These are phyloP conservation scores for Rhodotorula glutinis DNA, from an alignment of 1,284 basidiomycete genomes.

Conservation along the genomic window DNA sequence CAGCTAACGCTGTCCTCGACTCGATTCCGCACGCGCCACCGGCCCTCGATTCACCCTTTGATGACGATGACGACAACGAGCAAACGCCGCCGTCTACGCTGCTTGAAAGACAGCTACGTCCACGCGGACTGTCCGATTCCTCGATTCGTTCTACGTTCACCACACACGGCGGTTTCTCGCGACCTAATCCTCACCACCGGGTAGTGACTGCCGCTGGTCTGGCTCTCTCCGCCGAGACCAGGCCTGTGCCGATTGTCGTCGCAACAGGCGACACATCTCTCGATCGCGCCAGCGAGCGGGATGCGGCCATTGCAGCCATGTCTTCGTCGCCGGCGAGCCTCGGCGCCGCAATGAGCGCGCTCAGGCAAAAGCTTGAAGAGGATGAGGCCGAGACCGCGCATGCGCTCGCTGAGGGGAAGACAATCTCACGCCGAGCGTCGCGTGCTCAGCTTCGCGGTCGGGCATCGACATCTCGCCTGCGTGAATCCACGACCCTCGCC, in stretches of 20 bases:
- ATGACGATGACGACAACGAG: not conserved
- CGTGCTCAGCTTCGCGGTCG: slow-evolving; percentile 12
- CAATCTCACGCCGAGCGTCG: slow-evolving; percentile 10
- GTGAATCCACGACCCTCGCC: slow-evolving; percentile 4
- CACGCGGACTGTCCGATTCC: slow-evolving; percentile 80
- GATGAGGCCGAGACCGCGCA: not conserved
- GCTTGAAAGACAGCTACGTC: slow-evolving; percentile 65
- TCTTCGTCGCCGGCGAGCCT: slow-evolving; percentile 2
- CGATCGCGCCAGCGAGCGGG: too few relatives aligned
- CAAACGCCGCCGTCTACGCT: slow-evolving; percentile 47
- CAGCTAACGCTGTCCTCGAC: slow-evolving; percentile 75
- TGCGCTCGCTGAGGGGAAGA: not conserved
- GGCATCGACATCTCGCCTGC: slow-evolving; percentile 10
- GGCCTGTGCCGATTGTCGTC: not conserved
- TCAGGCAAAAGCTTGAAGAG: slow-evolving; percentile 6
- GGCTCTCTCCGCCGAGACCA: slow-evolving; percentile 30
- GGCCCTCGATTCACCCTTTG: slow-evolving; percentile 8
- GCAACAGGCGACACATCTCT: not conserved
- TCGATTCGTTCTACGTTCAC: slow-evolving; percentile 81
- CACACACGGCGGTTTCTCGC: slow-evolving; percentile 39
- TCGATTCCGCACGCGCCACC: slow-evolving; percentile 49
- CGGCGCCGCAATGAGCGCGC: slow-evolving; percentile 8
- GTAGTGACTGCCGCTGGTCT: slow-evolving; percentile 30
- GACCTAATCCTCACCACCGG: slow-evolving; percentile 37
- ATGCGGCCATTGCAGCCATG: not conserved